Evolutionary conservation across 306 rosid species (phyloP).

Genomic region (Vigna hirtella): DNA sequence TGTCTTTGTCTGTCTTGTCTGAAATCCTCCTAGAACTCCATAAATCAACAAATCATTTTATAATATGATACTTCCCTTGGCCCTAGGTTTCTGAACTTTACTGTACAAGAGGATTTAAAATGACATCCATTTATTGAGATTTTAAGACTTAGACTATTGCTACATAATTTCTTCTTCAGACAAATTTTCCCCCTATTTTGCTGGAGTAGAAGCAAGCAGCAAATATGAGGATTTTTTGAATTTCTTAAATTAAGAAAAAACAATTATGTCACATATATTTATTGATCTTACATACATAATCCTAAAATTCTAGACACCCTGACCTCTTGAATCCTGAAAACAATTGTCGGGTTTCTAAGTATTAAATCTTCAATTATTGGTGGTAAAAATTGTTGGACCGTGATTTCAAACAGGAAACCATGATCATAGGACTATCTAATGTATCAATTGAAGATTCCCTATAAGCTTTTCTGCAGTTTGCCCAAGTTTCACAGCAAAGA

Average conservation of each 20-base stretch:
- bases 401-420: neutral
- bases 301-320: neutral
- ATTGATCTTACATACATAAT: neutral
- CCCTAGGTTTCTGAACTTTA: neutral
- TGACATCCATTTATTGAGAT: conserved; percentile 3
- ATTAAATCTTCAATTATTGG: neutral
- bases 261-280: neutral
- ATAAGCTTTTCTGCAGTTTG: neutral
- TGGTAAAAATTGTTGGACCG: neutral
- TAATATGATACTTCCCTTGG: neutral
- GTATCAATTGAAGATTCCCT: neutral
- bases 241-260: too few relatives aligned
- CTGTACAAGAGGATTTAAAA: neutral
- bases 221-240: neutral
- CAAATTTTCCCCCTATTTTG: neutral
- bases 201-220: neutral
- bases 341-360: neutral
- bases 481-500: neutral
- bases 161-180: neutral
- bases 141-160: neutral
- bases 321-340: neutral
- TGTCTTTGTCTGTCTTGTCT: neutral
- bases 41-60: neutral
- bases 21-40: conserved; percentile 1
- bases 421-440: neutral